These are phyloP conservation scores for Syzygium jambos DNA, from an alignment of 345 rosid genomes.

Conservation along the genomic window DNA sequence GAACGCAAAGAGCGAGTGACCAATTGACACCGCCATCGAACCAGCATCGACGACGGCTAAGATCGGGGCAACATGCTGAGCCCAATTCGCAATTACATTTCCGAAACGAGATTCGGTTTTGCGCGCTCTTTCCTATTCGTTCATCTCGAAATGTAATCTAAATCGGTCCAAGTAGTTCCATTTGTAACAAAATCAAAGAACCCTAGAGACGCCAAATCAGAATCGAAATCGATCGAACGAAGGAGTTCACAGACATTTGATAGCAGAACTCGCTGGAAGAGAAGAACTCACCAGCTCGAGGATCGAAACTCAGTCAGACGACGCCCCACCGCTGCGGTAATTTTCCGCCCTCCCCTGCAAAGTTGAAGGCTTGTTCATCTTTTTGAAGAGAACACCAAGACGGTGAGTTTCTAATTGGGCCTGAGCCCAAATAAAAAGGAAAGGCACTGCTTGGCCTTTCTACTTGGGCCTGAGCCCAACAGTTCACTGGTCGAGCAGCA, in stretches of 20 bases:
- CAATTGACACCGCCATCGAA: background rate
- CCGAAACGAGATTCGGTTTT: background rate
- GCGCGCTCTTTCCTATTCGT: background rate
- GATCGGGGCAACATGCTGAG: fast-evolving
- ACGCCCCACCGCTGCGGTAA: background rate
- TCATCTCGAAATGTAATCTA: background rate
- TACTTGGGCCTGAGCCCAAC: background rate
- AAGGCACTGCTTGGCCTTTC: background rate
- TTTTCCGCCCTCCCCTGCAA: background rate
- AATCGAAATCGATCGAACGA: background rate
- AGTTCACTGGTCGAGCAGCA: background rate
- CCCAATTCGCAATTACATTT: background rate
- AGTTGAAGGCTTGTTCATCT: background rate
- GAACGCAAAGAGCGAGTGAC: background rate
- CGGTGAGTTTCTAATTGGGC: background rate
- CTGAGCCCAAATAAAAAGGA: background rate
- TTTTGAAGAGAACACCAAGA: background rate
- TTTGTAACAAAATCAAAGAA: background rate
- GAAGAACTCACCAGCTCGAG: background rate
- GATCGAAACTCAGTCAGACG: background rate
- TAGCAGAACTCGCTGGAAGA: background rate
- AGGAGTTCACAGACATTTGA: background rate
- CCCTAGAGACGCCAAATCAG: background rate
- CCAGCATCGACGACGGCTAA: background rate
- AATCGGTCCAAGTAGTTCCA: background rate